Conservation (phyloP, 345 rosid species). For the Eucalyptus virginea region DNA sequence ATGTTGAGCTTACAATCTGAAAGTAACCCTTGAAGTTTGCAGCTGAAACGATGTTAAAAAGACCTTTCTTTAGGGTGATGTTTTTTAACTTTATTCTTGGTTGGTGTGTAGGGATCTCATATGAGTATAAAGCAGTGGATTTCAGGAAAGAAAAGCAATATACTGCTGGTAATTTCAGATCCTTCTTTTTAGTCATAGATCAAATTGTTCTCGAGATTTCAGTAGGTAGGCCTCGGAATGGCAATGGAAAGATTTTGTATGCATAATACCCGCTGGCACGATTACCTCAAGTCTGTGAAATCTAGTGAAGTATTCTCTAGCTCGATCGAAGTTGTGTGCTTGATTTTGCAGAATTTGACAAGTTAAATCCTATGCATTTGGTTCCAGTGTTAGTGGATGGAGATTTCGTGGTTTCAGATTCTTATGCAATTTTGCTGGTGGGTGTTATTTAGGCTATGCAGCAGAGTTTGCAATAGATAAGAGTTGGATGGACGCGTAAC, state of each 20-base stretch:
- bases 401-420: constrained; percentile 34
- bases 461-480: too few species aligned
- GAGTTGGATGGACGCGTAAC: too few species aligned
- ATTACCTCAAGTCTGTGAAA: not conserved
- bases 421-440: constrained; percentile 43
- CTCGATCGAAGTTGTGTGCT: not conserved
- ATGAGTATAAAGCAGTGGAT: constrained; percentile 32
- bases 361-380: constrained; percentile 29
- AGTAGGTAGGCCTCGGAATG: not conserved
- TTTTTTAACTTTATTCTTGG: not conserved
- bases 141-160: constrained; percentile 31
- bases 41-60: too few species aligned
- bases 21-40: not conserved
- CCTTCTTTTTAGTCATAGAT: not conserved
- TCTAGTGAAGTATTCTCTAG: not conserved
- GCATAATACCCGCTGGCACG: not conserved
- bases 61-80: not conserved
- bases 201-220: not conserved
- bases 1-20: not conserved
- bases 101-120: constrained; percentile 19
- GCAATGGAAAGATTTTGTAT: not conserved
- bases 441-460: not conserved
- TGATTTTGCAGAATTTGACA: constrained; percentile 27
- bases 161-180: constrained; percentile 13
- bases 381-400: constrained; percentile 45